Conservation (phyloP, 176 grass and related monocot genomes). For the Aechmea fasciata region DNA sequence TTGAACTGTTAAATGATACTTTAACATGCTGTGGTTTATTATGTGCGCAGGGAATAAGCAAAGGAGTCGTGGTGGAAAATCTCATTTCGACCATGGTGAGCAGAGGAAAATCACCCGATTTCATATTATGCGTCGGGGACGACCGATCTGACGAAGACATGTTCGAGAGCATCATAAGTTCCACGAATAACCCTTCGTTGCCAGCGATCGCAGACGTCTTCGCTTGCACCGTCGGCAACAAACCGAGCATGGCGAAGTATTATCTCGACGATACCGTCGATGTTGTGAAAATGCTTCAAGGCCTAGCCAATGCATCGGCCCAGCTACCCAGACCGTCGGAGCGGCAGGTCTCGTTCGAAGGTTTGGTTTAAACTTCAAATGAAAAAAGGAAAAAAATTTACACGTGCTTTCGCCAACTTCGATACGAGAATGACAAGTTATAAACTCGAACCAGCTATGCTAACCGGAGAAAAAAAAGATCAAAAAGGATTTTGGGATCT, state of each 20-base stretch:
- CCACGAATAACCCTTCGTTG: constrained; percentile 32
- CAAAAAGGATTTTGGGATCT: too few species aligned
- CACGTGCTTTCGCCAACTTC: too few species aligned
- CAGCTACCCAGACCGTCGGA: not conserved
- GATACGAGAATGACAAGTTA: too few species aligned
- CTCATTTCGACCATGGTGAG: constrained; percentile 49
- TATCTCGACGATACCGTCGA: constrained; percentile 92
- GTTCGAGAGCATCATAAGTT: constrained; percentile 89
- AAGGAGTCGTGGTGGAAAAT: constrained; percentile 64
- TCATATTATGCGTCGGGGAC: constrained; percentile 82
- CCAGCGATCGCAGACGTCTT: constrained; percentile 66
- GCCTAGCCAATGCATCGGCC: constrained; percentile 39
- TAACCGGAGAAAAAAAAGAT: too few species aligned
- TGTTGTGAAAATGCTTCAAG: constrained; percentile 89
- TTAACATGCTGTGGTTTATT: constrained; percentile 4
- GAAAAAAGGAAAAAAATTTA: too few species aligned
- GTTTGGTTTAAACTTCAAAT: constrained; percentile 31
- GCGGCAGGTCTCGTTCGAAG: constrained; percentile 64
- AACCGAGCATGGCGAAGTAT: constrained; percentile 96
- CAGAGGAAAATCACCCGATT: constrained; percentile 45
- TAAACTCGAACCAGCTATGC: too few species aligned
- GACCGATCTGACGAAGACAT: constrained; percentile 96
- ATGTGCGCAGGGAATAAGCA: constrained; percentile 79
- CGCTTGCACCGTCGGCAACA: constrained; percentile 89
- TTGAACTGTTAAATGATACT: not conserved